phyloP scores from a whole-genome alignment of 768 basidiomycete genomes.

The Hemileccinum rubropunctum region DNA sequence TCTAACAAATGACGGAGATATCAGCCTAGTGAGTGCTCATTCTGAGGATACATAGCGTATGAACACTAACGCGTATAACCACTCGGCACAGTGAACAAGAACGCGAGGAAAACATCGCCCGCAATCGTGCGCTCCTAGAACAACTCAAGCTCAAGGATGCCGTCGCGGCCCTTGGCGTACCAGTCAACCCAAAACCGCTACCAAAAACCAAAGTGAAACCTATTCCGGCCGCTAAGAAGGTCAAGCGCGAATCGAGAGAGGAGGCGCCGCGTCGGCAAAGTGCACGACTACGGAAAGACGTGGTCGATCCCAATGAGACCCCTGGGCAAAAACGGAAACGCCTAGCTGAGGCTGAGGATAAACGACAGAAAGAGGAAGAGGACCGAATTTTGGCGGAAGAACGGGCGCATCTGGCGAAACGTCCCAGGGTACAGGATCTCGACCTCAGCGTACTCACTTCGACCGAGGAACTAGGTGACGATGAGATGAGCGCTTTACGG shows the following conservation, averaged over 20 bases:
- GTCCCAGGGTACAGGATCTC: slow-evolving; percentile 66
- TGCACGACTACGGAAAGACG: slow-evolving; percentile 52
- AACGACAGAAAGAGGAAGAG: slow-evolving; percentile 60
- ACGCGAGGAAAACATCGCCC: slow-evolving; percentile 77
- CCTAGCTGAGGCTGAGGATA: slow-evolving; percentile 59
- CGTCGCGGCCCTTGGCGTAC: slow-evolving; percentile 44
- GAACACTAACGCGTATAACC: background rate
- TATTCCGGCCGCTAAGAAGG: slow-evolving; percentile 52
- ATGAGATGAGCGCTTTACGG: slow-evolving; percentile 48
- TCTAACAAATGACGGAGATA: slow-evolving; percentile 39
- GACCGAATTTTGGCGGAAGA: slow-evolving; percentile 62
- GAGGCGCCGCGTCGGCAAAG: slow-evolving; percentile 65
- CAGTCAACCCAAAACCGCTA: slow-evolving; percentile 38
- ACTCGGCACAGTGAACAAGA: slow-evolving; percentile 52
- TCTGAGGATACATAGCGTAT: background rate
- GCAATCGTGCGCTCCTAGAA: slow-evolving; percentile 73
- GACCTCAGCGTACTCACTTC: slow-evolving; percentile 51
- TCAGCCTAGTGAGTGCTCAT: slow-evolving; percentile 49
- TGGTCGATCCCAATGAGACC: slow-evolving; percentile 59
- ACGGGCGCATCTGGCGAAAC: slow-evolving; percentile 56
- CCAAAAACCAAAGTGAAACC: slow-evolving; percentile 54
- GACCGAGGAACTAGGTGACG: slow-evolving; percentile 45
- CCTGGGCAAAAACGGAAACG: slow-evolving; percentile 62
- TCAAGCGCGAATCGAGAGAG: slow-evolving; percentile 45
- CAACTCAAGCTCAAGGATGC: slow-evolving; percentile 66